Evolutionary conservation across 306 rosid species (phyloP).

Genomic region (Gynostemma pentaphyllum): DNA sequence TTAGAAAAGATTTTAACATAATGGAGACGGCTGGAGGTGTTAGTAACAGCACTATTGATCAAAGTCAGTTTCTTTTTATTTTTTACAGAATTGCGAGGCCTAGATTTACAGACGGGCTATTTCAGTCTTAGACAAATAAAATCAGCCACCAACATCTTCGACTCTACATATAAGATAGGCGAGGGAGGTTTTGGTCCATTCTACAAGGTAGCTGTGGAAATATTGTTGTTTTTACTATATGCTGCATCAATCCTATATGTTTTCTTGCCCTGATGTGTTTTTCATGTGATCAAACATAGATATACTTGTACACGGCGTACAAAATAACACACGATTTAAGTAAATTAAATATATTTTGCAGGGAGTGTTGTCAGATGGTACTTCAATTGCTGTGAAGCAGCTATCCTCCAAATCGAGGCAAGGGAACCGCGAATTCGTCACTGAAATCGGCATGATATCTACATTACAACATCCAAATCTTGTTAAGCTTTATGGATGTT

Average conservation of each 20-base stretch:
- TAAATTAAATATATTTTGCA: conserved; percentile 13
- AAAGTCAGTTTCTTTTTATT: neutral
- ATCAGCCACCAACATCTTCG: conserved; percentile 13
- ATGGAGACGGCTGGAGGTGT: conserved; percentile 44
- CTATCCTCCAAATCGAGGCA: conserved; percentile 90
- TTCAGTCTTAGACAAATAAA: conserved; percentile 16
- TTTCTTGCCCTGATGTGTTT: neutral
- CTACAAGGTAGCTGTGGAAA: conserved; percentile 5
- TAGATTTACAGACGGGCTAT: conserved; percentile 14
- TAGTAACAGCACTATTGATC: conserved; percentile 21
- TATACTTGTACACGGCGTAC: too few species aligned
- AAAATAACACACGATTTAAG: neutral
- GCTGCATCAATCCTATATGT: neutral
- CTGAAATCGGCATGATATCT: conserved; percentile 93
- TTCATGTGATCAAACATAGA: neutral
- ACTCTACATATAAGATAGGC: conserved; percentile 10
- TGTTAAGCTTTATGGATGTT: conserved; percentile 78
- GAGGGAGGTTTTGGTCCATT: conserved; percentile 19
- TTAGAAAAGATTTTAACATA: conserved; percentile 46
- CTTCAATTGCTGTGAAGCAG: conserved; percentile 68
- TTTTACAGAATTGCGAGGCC: conserved; percentile 11
- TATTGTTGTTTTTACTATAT: neutral
- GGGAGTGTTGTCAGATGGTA: conserved; percentile 73
- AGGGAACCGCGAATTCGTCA: conserved; percentile 84
- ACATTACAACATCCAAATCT: conserved; percentile 93